Base-by-base conservation (phyloP, 2,329 filamentous ascomycete species). In the Mariannaea elegans region DNA sequence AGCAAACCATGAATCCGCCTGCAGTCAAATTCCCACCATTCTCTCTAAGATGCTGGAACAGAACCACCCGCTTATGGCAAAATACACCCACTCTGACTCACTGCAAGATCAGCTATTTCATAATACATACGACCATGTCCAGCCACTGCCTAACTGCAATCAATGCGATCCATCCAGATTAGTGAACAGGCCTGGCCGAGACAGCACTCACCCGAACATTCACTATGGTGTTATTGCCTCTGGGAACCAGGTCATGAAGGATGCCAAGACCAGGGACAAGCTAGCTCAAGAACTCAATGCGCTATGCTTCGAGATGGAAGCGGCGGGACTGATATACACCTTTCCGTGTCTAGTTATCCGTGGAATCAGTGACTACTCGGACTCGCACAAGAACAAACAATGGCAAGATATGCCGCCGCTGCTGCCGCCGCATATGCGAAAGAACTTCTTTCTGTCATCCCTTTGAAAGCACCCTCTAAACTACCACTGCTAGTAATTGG, bases 301-400 rank as follows among this genome's bases (percentile, higher is more conserved):
- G 5, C 10, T 42, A 5, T 42, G 47, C 31, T 50, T 61, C 39
- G 51, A 52, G 13, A 56, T 56, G 51, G 57, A 60, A 23, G 70
- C 66, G 0, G 71, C 71, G 1, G 71, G 71, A 1, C 27, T 72
- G 1, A 64, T 64, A 53, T 54, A 63, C 8, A 56, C 56, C 1
- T 64, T 74, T 7, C 71, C 71, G 0, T 77, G 71, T 29, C 38
- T 78, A 0, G 65, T 73, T 0, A 73, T 79, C 16, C 68, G 75
- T 6, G 76, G 75, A 0, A 73, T 78, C 3, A 78, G 71, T 32
- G 72, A 76, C 41, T 78, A 77, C 49, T 71, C 74, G 5, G 77
- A 79, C 56, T 71, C 67, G 0, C 75, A 78, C 53, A 59, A 59
- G 29, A 49, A 23, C 36, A 55, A 59, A 6, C 19, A 24, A 12